Evolutionary conservation across 495 filamentous ascomycete species (phyloP).

Genomic region (Pyronema domesticum): DNA sequence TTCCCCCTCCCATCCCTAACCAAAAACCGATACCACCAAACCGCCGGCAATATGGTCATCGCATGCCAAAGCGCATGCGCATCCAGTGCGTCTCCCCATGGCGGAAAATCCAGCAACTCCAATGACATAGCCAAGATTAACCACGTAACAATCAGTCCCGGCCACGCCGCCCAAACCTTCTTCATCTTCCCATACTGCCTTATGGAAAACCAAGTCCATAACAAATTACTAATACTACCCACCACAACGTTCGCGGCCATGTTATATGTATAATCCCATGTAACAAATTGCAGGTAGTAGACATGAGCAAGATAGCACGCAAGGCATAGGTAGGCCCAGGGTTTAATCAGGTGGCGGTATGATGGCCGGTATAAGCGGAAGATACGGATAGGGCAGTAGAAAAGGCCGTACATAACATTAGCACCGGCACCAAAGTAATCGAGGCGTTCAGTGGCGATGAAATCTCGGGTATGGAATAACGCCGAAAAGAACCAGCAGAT

Average conservation of each 20-base stretch:
- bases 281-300: slow-evolving; percentile 63
- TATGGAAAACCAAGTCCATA: slow-evolving; percentile 78
- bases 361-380: slow-evolving; percentile 55
- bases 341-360: slow-evolving; percentile 42
- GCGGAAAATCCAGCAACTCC: slow-evolving; percentile 86
- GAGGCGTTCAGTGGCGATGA: slow-evolving; percentile 68
- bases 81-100: slow-evolving; percentile 64
- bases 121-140: slow-evolving; percentile 84
- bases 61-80: slow-evolving; percentile 95
- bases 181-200: slow-evolving; percentile 49
- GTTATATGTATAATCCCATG: slow-evolving; percentile 93
- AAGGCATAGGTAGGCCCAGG: slow-evolving; percentile 59
- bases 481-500: slow-evolving; percentile 73
- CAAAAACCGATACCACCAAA: slow-evolving; percentile 79
- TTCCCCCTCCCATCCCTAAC: neutral
- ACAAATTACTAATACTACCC: slow-evolving; percentile 58
- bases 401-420: slow-evolving; percentile 76
- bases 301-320: slow-evolving; percentile 59
- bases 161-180: slow-evolving; percentile 67
- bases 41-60: slow-evolving; percentile 71
- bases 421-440: slow-evolving; percentile 94
- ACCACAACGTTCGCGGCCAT: slow-evolving; percentile 84
- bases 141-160: slow-evolving; percentile 84
- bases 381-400: slow-evolving; percentile 61
- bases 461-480: slow-evolving; percentile 82